Percentiles rank a stretch among this genome's conserved stretches.
Evolutionary conservation across 2,329 filamentous ascomycete species (phyloP).

Genomic region (Akanthomyces muscarius): DNA sequence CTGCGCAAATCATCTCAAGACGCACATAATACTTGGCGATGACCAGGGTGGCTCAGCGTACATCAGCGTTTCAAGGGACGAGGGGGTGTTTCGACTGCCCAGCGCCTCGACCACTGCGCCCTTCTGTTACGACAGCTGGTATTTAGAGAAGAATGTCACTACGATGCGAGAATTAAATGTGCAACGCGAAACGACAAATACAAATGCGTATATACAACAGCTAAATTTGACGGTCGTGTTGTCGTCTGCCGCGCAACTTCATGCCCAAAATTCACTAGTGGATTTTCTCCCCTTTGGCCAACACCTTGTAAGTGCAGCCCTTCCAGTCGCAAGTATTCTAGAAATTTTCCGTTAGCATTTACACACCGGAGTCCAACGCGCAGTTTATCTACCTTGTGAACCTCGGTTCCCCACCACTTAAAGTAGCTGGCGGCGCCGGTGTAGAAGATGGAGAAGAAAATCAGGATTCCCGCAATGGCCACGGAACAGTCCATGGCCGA

Average conservation of each 20-base stretch:
- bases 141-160: background rate
- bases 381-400: slow-evolving; percentile 20
- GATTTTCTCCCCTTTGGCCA: slow-evolving; percentile 11
- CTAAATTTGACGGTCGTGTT: background rate
- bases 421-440: slow-evolving; percentile 26
- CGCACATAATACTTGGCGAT: background rate
- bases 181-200: background rate
- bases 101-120: background rate
- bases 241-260: background rate
- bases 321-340: slow-evolving; percentile 26
- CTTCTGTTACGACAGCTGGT: too few species aligned
- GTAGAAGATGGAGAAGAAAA: slow-evolving; percentile 33
- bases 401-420: slow-evolving; percentile 30
- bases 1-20: background rate
- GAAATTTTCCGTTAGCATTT: background rate
- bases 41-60: background rate
- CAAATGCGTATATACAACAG: background rate
- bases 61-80: slow-evolving; percentile 10
- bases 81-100: background rate
- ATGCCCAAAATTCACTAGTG: background rate
- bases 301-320: slow-evolving; percentile 21
- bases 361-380: too few species aligned
- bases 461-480: slow-evolving; percentile 31
- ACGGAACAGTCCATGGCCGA: slow-evolving; percentile 31
- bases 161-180: background rate